Evolutionary conservation across 192 early-diverging fungal genomes (phyloP).

Genomic region (Linnemannia elongata): DNA sequence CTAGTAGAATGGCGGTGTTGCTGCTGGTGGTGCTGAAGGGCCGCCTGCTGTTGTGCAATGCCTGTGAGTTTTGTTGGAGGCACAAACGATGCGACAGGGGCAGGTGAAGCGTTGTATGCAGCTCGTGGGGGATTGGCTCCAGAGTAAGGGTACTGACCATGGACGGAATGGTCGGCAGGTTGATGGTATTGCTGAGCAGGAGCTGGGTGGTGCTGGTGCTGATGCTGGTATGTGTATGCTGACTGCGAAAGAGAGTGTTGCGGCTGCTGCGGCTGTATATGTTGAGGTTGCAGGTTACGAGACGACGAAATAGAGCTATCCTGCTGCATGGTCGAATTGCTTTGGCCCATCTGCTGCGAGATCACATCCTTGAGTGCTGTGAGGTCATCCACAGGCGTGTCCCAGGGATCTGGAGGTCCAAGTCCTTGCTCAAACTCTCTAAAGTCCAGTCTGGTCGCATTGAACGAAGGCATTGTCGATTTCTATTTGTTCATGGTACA

Average conservation of each 20-base stretch:
- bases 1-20: constrained; percentile 43
- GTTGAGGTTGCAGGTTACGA: not conserved
- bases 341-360: constrained; percentile 54
- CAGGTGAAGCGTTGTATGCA: constrained; percentile 43
- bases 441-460: constrained; percentile 61
- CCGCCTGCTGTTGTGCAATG: constrained; percentile 22
- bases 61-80: constrained; percentile 27
- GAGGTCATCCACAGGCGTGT: constrained; percentile 70
- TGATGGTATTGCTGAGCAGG: not conserved
- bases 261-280: constrained; percentile 20
- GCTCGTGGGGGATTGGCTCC: not conserved
- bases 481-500: constrained; percentile 17
- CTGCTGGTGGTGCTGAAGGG: constrained; percentile 26
- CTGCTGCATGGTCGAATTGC: not conserved
- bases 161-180: not conserved
- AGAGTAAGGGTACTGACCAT: constrained; percentile 8
- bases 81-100: constrained; percentile 35
- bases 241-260: not conserved
- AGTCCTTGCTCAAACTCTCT: constrained; percentile 77
- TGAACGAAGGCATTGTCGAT: constrained; percentile 37
- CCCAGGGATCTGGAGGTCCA: constrained; percentile 73
- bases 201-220: not conserved
- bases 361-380: constrained; percentile 68
- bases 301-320: not conserved
- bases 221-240: constrained; percentile 26